These are phyloP conservation scores for Trypanosoma cruzi DNA, from an alignment of 208 protist species.

Conservation along the genomic window DNA sequence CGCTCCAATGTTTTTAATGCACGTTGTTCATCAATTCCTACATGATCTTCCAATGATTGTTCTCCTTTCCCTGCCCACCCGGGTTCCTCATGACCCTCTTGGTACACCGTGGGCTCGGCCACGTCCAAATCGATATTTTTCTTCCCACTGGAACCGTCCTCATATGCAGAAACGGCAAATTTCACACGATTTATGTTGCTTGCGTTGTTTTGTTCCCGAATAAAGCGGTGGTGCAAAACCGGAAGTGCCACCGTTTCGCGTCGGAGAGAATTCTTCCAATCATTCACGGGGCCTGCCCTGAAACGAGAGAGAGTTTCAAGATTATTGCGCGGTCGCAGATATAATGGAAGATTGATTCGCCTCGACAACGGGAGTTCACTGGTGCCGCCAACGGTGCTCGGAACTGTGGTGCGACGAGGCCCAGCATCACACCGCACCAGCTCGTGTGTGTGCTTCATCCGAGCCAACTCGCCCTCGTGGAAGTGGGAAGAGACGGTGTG, in stretches of 20 bases:
- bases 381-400: too few species aligned
- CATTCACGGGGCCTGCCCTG: neutral
- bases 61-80: neutral
- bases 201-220: neutral
- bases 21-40: neutral
- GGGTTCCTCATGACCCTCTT: neutral
- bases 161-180: too few species aligned
- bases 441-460: constrained; percentile 17
- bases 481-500: neutral
- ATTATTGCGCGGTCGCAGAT: neutral
- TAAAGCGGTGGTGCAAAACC: too few species aligned
- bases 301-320: too few species aligned
- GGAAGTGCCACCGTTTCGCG: neutral
- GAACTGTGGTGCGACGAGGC: neutral
- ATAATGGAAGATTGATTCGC: neutral
- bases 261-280: constrained; percentile 4
- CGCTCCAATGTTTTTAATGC: constrained; percentile 5
- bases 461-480: constrained; percentile 19
- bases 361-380: neutral
- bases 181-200: neutral
- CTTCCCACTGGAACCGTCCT: too few species aligned
- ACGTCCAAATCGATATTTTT: too few species aligned
- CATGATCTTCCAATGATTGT: neutral
- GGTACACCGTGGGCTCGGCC: neutral
- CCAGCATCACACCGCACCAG: neutral